Base-by-base conservation (phyloP, 2,329 filamentous ascomycete species). In the Fusarium sp. region DNA sequence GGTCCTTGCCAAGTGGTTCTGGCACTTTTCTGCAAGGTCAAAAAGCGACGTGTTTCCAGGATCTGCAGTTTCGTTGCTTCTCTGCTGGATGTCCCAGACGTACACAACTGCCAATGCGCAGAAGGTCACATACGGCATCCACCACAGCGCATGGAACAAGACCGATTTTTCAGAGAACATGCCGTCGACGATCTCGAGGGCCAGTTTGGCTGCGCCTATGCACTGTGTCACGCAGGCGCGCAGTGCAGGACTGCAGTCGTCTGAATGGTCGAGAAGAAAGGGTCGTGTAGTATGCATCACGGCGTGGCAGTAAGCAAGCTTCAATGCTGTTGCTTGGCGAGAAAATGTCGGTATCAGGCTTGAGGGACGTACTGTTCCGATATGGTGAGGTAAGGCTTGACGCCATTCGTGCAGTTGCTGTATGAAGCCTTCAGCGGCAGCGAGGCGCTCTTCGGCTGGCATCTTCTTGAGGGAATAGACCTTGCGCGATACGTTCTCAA, bases 221-320 rank as follows among this genome's bases (percentile, higher is more conserved):
- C 84, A 87, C 3, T 81, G 78, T 0, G 77, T 68, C 1, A 85
- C 77, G 55, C 74, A 65, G 15, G 73, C 49, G 20, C 74, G 23
- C 5, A 62, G 8, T 0, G 35, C 35, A 2, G 59, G 59, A 46
- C 41, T 46, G 25, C 61, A 53, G 19, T 63, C 46, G 37, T 50
- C 64, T 9, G 70, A 61, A n/a, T 69, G 76, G 41, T 56, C 78
- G 0, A 88, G 77, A 1, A 88, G 78, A 44, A 88, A 85, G 0
- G 84, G 82, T 0, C 87, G 82, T 46, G 85, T 87, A 8, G 84
- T 82, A 19, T 88, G 81, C 71, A 89, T 85, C 10, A 85, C 78
- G 4, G 85, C 84, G 53, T 88, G 86, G 6, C 81, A 82, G 64
- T 87, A 83, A 0, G 85, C 85, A 0, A 88, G 76, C 39, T 82